Evolutionary conservation across 1,139 yeast species (phyloP).

Genomic region (Geotrichum klebahnii): DNA sequence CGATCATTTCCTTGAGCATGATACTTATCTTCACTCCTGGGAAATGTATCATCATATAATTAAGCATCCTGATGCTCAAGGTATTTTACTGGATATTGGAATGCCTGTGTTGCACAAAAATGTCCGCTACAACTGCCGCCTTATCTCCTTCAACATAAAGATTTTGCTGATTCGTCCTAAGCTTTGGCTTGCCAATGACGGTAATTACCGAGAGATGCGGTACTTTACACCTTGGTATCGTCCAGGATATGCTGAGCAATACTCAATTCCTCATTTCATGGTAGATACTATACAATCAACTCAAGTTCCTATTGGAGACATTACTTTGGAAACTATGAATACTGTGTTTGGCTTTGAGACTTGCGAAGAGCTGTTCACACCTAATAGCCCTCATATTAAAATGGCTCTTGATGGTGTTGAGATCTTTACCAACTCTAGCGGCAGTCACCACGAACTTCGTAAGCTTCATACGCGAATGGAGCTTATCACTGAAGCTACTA

Average conservation of each 20-base stretch:
- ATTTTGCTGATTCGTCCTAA: constrained; percentile 88
- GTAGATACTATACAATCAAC: constrained; percentile 46
- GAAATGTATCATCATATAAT: constrained; percentile 82
- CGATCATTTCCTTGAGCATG: constrained; percentile 91
- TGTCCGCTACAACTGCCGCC: constrained; percentile 85
- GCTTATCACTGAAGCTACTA: constrained; percentile 84
- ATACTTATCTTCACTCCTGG: constrained; percentile 87
- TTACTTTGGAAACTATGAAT: constrained; percentile 74
- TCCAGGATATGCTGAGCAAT: constrained; percentile 68
- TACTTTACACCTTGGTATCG: constrained; percentile 92
- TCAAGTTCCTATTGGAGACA: constrained; percentile 81
- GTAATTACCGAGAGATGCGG: constrained; percentile 96
- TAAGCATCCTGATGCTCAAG: constrained; percentile 60
- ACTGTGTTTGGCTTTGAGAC: constrained; percentile 93
- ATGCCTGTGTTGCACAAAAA: constrained; percentile 88
- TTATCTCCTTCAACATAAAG: constrained; percentile 72
- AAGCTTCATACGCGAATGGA: constrained; percentile 80
- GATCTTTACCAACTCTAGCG: constrained; percentile 89
- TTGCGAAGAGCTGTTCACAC: constrained; percentile 95
- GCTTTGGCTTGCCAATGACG: constrained; percentile 89
- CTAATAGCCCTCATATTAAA: constrained; percentile 87
- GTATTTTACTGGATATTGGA: constrained; percentile 82
- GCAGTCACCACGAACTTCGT: constrained; percentile 92
- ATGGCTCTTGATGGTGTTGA: constrained; percentile 95
- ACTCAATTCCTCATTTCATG: constrained; percentile 64